These are phyloP conservation scores for Microascus cirrosus DNA, from an alignment of 2,329 filamentous ascomycete species.

Conservation along the genomic window DNA sequence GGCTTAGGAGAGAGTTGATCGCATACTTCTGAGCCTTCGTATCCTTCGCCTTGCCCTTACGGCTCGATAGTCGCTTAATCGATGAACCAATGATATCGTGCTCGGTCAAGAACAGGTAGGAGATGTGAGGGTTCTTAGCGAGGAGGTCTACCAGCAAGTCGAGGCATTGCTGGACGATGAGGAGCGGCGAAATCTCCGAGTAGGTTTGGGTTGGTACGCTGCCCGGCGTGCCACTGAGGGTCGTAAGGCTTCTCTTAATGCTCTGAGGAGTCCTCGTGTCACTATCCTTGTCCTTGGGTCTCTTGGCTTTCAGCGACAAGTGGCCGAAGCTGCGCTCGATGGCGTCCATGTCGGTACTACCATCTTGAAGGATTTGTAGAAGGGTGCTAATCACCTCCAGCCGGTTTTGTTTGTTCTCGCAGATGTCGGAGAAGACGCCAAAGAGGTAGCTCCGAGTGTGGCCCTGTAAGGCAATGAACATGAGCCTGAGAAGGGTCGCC, in stretches of 20 bases:
- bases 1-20: conserved; percentile 76
- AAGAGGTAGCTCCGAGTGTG: conserved; percentile 77
- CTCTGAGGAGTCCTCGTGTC: conserved; percentile 68
- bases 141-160: conserved; percentile 76
- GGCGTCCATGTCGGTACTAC: conserved; percentile 82
- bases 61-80: conserved; percentile 63
- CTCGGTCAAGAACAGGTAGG: conserved; percentile 87
- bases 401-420: conserved; percentile 91
- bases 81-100: conserved; percentile 67
- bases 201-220: conserved; percentile 37
- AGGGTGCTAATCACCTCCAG: conserved; percentile 89
- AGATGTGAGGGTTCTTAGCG: conserved; percentile 74
- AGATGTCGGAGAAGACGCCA: conserved; percentile 80
- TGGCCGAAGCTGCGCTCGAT: conserved; percentile 94
- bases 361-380: conserved; percentile 88
- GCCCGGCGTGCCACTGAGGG: conserved; percentile 6
- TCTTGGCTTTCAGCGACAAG: conserved; percentile 81
- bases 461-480: conserved; percentile 92
- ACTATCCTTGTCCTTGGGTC: conserved; percentile 52
- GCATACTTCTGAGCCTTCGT: conserved; percentile 77
- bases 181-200: conserved; percentile 82
- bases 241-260: conserved; percentile 62
- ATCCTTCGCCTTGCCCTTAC: conserved; percentile 85
- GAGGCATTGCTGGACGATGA: conserved; percentile 93
- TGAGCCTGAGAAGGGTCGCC: conserved; percentile 90